Evolutionary conservation across 495 filamentous ascomycete species (phyloP).

Genomic region (Beverwykella pulmonaria): DNA sequence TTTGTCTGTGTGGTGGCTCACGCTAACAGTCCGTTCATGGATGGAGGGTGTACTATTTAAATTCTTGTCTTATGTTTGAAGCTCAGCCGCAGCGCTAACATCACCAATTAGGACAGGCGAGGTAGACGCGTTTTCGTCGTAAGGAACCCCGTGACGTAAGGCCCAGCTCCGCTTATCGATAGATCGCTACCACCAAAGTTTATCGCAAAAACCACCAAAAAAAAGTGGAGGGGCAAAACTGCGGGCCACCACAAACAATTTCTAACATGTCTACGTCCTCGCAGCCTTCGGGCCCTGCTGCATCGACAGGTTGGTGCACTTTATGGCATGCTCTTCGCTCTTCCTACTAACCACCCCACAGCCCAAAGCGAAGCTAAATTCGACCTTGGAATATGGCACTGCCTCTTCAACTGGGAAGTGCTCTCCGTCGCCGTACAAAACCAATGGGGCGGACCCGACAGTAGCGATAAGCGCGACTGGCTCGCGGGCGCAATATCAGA

Average conservation of each 20-base stretch:
- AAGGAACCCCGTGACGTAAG: no score
- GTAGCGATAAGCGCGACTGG: conserved; percentile 90
- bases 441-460: conserved; percentile 85
- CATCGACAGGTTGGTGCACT: neutral
- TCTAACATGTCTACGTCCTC: conserved; percentile 9
- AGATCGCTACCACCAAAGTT: no score
- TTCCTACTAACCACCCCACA: conserved; percentile 8
- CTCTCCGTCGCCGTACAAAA: conserved; percentile 85
- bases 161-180: no score
- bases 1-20: no score
- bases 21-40: no score
- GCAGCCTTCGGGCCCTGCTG: conserved; percentile 6
- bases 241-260: neutral
- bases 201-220: neutral
- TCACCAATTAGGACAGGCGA: no score
- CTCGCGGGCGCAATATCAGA: conserved; percentile 88
- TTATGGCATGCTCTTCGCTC: neutral
- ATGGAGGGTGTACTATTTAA: no score
- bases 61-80: no score
- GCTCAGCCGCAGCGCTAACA: no score
- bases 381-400: conserved; percentile 41
- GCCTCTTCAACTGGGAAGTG: conserved; percentile 72
- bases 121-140: no score
- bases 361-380: conserved; percentile 48
- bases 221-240: neutral